Evolutionary conservation across 2,329 filamentous ascomycete genomes (phyloP), one percentile per base, ranked within the genome.

Genomic region (Cercospora canescens): DNA sequence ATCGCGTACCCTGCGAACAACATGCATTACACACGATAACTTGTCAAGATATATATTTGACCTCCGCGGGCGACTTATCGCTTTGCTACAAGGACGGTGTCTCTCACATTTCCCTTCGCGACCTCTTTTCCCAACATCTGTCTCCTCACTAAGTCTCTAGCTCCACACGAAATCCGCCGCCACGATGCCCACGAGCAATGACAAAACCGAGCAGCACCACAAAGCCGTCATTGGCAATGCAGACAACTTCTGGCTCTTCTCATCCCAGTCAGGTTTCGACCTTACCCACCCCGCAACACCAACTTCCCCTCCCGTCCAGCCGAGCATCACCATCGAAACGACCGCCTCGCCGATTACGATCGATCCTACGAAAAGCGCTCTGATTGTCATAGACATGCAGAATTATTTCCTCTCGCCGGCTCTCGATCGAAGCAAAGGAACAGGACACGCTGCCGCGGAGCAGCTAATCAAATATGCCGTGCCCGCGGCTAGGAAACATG

Each of bases 401-500:
- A 75, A 76, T 65, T 76, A 74, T 72, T 77, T 77, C 63, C 74
- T 77, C 41, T 76, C 73, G 14, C 67, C 71, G 6, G 74, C 73
- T 1, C 74, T 78, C 21, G 76, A 75, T 56, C 65, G 74, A 67
- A 28, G 64, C 39, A 67, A 65, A 58, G 72, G 85, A 73, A 37
- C 77, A 74, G 77, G 82, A 68, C 69, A 84, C 77, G 57, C 77
- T 70, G 75, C 85, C 69, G 61, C 80, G 70, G 64, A 78, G 18
- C 73, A 76, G 37, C 76, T 85, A 0, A 76, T 86, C 18, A 69
- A 79, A 57, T 78, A 79, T 34, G 80, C 78, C 5, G 80, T 84
- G 24, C 81, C 81, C 7, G 81, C 80, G 37, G 86, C 84, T 39
- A 77, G 86, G 52, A 77, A 81, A 62, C 78, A 79, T n/a, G 84